Evolutionary conservation across 2,329 filamentous ascomycete genomes (phyloP), one percentile per base, ranked within the genome.

Genomic region (Phaeosphaeriaceae sp.): DNA sequence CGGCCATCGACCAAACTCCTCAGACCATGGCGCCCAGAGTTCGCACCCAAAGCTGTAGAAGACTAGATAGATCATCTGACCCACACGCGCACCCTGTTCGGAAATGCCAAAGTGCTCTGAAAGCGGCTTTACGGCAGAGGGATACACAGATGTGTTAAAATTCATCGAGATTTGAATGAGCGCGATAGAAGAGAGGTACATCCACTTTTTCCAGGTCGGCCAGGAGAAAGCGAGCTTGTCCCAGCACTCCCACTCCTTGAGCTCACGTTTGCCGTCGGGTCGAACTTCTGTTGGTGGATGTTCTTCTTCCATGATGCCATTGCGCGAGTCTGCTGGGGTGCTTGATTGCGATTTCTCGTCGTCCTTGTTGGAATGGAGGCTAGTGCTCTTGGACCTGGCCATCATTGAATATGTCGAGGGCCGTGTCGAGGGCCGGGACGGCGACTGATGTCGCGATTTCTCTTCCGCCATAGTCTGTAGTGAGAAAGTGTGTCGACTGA

Each of bases 1-100:
- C 42, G 42, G 42, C 42, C 69, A 72, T 31, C 69, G 50, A 91
- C 75, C 91, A 59, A 93, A 82, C 68, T 95, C 92, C 72, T 95
- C 91, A 45, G 42, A 45, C 42, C 42, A 45, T 7, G 42, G 42
- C 42, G 42, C 42, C 42, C 42, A 45, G 3, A 45, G 19, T 22
- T 95, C 91, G 73, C 91, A 95, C 27, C 91, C 91, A 72, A 95
- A 93, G 44, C 91, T 91, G 73, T 95, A 95, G 5, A 88, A 76
- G 48, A 95, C 83, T 36, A 95, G 79, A 78, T 93, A 95, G 63
- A 67, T 67, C 65, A 69, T 69, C 49, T 67, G 65, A 9, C 68
- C 67, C 1, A 69, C 53, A 44, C 67, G 59, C 17, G 66, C 68
- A 47, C 64, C 61, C 51, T 70, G 67, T 6, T 21, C 19, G 6